phyloP scores from a whole-genome alignment of 306 rosid species.

The Clitoria ternatea region DNA sequence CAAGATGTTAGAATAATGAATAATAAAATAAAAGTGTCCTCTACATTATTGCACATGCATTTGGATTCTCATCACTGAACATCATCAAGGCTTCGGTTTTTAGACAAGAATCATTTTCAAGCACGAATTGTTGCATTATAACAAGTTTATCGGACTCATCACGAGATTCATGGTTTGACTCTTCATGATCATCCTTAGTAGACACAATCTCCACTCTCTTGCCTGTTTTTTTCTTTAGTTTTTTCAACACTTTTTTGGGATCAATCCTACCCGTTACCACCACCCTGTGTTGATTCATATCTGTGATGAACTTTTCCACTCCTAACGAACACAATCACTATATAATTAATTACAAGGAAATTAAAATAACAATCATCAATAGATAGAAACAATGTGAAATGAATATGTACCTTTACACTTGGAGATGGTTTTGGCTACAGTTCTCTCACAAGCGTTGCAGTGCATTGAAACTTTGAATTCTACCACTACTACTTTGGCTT shows the following conservation, averaged over 20 bases:
- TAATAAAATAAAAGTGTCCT: neutral
- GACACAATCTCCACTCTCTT: constrained; percentile 59
- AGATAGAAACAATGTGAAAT: neutral
- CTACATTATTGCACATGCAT: constrained; percentile 70
- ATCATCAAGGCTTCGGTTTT: constrained; percentile 37
- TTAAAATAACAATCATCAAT: neutral
- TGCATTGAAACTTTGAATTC: constrained; percentile 72
- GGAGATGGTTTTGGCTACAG: constrained; percentile 58
- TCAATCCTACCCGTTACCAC: constrained; percentile 64
- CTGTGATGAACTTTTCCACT: constrained; percentile 63
- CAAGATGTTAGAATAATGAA: neutral
- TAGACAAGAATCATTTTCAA: constrained; percentile 34
- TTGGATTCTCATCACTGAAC: constrained; percentile 83
- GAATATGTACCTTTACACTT: constrained; percentile 63
- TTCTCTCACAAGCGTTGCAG: constrained; percentile 77
- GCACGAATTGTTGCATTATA: constrained; percentile 4
- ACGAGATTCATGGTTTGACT: neutral
- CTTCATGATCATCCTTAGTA: constrained; percentile 12
- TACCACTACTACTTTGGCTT: constrained; percentile 32
- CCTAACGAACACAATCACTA: constrained; percentile 36
- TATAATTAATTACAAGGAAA: neutral
- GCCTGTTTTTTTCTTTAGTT: constrained; percentile 58
- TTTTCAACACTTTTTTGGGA: constrained; percentile 57
- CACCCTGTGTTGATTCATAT: constrained; percentile 55
- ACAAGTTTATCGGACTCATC: constrained; percentile 1